Evolutionary conservation across 129 eudicot species (phyloP).

Genomic region (Chrysanthemum seticuspe): DNA sequence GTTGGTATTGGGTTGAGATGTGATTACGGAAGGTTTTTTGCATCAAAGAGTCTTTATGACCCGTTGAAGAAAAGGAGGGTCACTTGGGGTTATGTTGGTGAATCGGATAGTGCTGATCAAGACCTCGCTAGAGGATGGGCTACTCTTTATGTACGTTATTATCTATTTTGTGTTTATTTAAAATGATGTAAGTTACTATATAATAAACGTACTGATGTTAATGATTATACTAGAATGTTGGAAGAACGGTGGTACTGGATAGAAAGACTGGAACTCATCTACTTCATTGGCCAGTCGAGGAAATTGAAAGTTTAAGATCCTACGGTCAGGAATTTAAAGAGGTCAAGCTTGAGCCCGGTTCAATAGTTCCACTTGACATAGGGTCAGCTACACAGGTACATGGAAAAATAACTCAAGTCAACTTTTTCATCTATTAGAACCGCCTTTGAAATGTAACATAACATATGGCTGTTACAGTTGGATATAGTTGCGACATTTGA

Average conservation of each 20-base stretch:
- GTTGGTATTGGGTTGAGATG: conserved; percentile 79
- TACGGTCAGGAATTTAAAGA: conserved; percentile 34
- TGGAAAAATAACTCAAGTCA: too few relatives aligned
- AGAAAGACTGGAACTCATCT: conserved; percentile 67
- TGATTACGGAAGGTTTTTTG: conserved; percentile 81
- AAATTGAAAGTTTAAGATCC: conserved; percentile 62
- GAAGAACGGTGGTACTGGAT: conserved; percentile 70
- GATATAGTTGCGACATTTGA: conserved; percentile 70
- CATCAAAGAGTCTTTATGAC: conserved; percentile 85
- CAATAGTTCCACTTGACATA: conserved; percentile 53
- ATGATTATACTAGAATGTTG: conserved; percentile 48
- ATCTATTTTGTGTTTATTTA: not conserved
- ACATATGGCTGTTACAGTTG: conserved; percentile 43
- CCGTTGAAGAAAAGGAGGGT: conserved; percentile 61
- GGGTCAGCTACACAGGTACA: conserved; percentile 69
- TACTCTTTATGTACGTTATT: conserved; percentile 52
- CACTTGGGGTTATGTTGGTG: conserved; percentile 79
- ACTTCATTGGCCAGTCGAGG: conserved; percentile 95
- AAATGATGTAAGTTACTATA: not conserved
- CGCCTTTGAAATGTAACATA: not conserved
- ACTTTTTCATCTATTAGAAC: too few relatives aligned
- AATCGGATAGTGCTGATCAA: conserved; percentile 55
- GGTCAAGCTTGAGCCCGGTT: conserved; percentile 61
- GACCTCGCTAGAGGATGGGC: conserved; percentile 88
- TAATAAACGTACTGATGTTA: not conserved